Percentiles rank a stretch among this genome's conserved stretches.
Evolutionary conservation across 805 yeast species (phyloP).

Genomic region (Helenozyma rhizophorensis): DNA sequence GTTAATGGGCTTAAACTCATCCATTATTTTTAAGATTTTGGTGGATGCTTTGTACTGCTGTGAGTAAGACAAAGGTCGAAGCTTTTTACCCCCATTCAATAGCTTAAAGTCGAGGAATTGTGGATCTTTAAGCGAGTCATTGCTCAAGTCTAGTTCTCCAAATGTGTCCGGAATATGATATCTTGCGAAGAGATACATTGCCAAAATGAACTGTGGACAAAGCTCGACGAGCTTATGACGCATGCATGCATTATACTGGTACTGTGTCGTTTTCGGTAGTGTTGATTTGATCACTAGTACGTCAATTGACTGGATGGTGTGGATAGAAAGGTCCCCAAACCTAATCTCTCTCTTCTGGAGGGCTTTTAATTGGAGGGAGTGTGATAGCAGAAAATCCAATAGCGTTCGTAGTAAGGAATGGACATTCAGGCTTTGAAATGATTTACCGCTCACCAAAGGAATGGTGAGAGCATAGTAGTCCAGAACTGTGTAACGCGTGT

Average conservation of each 20-base stretch:
- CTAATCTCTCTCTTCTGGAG: slow-evolving; percentile 23
- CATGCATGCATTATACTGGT: slow-evolving; percentile 17
- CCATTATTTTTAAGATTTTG: slow-evolving; percentile 17
- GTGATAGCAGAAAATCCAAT: slow-evolving; percentile 23
- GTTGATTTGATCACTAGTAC: slow-evolving; percentile 1
- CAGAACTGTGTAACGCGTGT: slow-evolving; percentile 8
- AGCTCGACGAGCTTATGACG: slow-evolving; percentile 21
- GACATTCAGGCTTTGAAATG: slow-evolving; percentile 8
- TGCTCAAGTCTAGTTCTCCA: slow-evolving; percentile 16
- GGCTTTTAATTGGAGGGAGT: slow-evolving; percentile 17
- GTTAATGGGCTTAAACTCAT: slow-evolving; percentile 18
- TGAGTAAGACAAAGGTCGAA: slow-evolving; percentile 19
- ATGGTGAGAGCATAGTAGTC: slow-evolving; percentile 19
- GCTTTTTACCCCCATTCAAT: slow-evolving; percentile 22
- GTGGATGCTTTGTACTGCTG: slow-evolving; percentile 26
- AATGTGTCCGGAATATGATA: slow-evolving; percentile 26
- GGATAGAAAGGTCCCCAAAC: slow-evolving; percentile 15
- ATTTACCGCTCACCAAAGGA: slow-evolving; percentile 8
- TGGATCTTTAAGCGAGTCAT: slow-evolving; percentile 5
- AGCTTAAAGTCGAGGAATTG: slow-evolving; percentile 16
- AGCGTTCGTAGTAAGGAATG: slow-evolving; percentile 22
- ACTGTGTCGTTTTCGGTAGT: slow-evolving; percentile 1
- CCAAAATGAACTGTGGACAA: slow-evolving; percentile 25
- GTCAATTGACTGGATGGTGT: slow-evolving; percentile 1
- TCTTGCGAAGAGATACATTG: slow-evolving; percentile 24